phyloP scores from a whole-genome alignment of 495 filamentous ascomycete species.

The Neurospora discreta region DNA sequence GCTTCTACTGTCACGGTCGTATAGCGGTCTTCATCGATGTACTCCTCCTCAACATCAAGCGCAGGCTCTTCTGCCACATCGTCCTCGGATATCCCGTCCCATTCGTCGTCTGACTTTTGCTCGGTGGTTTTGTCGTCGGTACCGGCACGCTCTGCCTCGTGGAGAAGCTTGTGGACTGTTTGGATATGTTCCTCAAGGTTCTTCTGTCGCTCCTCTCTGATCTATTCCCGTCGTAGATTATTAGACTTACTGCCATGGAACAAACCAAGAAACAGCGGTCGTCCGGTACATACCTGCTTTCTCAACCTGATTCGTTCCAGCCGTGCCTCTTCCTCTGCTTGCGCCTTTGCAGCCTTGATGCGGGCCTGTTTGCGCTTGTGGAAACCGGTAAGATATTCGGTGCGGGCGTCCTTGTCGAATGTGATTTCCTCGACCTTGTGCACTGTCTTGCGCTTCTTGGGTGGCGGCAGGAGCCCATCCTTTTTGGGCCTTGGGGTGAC shows the following conservation, averaged over 20 bases:
- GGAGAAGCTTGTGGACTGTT: slow-evolving; percentile 53
- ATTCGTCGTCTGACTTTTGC: slow-evolving; percentile 40
- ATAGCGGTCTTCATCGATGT: slow-evolving; percentile 90
- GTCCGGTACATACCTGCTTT: slow-evolving; percentile 48
- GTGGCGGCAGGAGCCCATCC: slow-evolving; percentile 32
- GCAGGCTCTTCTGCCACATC: slow-evolving; percentile 31
- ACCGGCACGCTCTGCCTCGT: slow-evolving; percentile 41
- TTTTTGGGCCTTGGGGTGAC: slow-evolving; percentile 39
- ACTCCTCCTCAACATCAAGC: slow-evolving; percentile 80
- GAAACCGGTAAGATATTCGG: slow-evolving; percentile 88
- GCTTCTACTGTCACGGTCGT: slow-evolving; percentile 89
- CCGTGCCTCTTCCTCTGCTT: slow-evolving; percentile 57
- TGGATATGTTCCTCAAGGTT: slow-evolving; percentile 71
- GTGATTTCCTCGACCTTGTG: slow-evolving; percentile 62
- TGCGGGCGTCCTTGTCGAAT: slow-evolving; percentile 66
- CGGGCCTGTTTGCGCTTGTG: slow-evolving; percentile 86
- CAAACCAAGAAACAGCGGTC: not conserved
- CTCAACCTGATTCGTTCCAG: slow-evolving; percentile 62
- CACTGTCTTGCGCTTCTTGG: slow-evolving; percentile 55
- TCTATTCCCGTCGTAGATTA: slow-evolving; percentile 31
- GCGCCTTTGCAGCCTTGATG: slow-evolving; percentile 69
- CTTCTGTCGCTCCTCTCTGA: slow-evolving; percentile 66
- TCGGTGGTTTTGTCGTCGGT: slow-evolving; percentile 22
- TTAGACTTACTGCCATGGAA: not conserved
- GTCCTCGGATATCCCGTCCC: slow-evolving; percentile 50